Evolutionary conservation across 768 basidiomycete genomes (phyloP), one percentile per base, ranked within the genome.

Genomic region (Pleurotus sapidus): DNA sequence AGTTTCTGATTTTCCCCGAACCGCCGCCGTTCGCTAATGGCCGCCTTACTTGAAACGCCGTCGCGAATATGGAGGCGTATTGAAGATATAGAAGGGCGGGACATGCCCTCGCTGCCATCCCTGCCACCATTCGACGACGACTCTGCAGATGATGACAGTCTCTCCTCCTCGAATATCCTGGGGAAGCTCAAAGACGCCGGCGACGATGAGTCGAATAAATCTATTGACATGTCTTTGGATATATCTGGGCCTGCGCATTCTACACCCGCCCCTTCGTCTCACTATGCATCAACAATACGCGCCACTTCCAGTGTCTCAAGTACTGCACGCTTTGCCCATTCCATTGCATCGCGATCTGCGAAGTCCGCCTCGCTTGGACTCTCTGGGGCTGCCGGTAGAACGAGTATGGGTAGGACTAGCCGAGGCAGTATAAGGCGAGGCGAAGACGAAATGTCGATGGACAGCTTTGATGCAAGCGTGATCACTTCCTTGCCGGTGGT

Each of bases 21-120:
- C 38, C 46, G 42, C 3, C 14, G 20, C n/a, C 42, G 42, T 17
- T 11, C 2, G 0, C n/a, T 14, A 45, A 80, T 81, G 73, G 78
- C 84, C 65, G 77, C 77, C 14, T 70, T 82, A 72, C 76, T 84
- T 7, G 91, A 94, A 70, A 94, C 91, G 14, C 91, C 91, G 0
- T 93, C 92, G 23, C 79, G 91, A 45, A 86, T 94, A 65, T 90
- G 87, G 88, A 81, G 91, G 25, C 82, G 92, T 46, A 92, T 94
- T 50, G 84, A 93, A 68, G 86, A 81, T 0, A 75, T 81, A n/a
- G 87, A 91, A 62, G 83, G 84, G 59, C 71, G 76, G 60, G 89
- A 91, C 60, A 88, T 93, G 77, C 88, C 92, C 8, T 93, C 91
- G 27, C 74, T 94, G 2, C 91, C 91, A 2, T 90, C 89, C 3